A percentile compares a stretch with the other conserved stretches of the same genome.
phyloP scores from a whole-genome alignment of 2,329 filamentous ascomycete species.

The Sporothrix luriei region DNA sequence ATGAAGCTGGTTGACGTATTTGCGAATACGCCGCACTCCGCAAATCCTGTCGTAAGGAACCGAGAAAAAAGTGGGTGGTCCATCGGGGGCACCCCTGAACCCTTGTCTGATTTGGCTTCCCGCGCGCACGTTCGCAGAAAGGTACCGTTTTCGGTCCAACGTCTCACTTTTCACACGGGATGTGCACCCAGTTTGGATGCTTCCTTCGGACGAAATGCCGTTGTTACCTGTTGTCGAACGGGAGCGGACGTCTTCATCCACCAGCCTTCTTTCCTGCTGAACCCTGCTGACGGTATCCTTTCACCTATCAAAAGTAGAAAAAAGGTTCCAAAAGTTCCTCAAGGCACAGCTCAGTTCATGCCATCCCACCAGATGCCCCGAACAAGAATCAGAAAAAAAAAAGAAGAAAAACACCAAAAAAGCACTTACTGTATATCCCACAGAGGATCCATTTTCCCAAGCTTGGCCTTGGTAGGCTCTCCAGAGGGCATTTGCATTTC shows the following conservation, averaged over 20 bases:
- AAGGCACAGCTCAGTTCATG: not conserved
- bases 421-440: not conserved
- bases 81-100: not conserved
- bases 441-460: not conserved
- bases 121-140: slow-evolving; percentile 22
- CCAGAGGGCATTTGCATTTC: no score
- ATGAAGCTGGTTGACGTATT: slow-evolving; percentile 10
- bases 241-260: not conserved
- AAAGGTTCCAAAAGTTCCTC: slow-evolving; percentile 16
- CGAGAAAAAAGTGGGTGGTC: not conserved
- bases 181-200: not conserved
- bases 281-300: not conserved
- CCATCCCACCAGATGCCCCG: not conserved
- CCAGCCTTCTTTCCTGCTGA: not conserved
- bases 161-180: not conserved
- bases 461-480: slow-evolving; percentile 8
- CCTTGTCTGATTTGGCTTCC: not conserved
- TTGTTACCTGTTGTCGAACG: not conserved
- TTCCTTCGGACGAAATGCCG: slow-evolving; percentile 4
- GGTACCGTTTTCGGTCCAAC: slow-evolving; percentile 18
- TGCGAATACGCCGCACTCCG: not conserved
- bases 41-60: not conserved
- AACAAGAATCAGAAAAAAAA: no score
- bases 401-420: no score
- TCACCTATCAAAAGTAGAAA: not conserved